phyloP scores from a whole-genome alignment of 345 rosid genomes.

The Citrus unshiu region DNA sequence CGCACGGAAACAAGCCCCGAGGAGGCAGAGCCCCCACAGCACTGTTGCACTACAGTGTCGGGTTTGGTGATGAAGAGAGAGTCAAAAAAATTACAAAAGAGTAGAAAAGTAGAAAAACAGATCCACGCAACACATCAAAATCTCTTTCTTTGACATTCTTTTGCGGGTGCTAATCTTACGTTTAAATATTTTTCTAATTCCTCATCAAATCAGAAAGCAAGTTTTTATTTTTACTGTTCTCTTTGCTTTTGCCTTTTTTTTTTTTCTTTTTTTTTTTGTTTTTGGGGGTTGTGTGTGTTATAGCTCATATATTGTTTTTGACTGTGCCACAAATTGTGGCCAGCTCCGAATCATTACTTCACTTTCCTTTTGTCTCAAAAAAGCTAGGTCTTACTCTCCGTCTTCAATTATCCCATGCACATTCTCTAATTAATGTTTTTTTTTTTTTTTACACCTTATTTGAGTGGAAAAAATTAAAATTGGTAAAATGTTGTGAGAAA shows the following conservation, averaged over 20 bases:
- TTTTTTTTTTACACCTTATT: background rate
- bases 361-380: conserved; percentile 33
- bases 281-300: background rate
- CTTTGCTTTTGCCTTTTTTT: conserved; percentile 10
- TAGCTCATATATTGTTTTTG: conserved; percentile 16
- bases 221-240: conserved; percentile 20
- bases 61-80: background rate
- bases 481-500: conserved; percentile 28
- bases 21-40: no score
- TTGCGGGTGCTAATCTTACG: background rate
- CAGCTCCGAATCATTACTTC: conserved; percentile 43
- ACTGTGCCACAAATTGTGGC: conserved; percentile 32
- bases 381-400: conserved; percentile 6
- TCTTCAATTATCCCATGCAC: conserved; percentile 7
- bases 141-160: conserved; percentile 4
- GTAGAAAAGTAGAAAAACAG: conserved; percentile 7
- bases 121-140: background rate
- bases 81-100: conserved; percentile 11
- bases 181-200: background rate
- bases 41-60: background rate
- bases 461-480: conserved; percentile 9
- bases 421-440: conserved; percentile 9
- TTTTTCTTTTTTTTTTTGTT: fast-evolving
- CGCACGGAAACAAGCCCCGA: background rate
- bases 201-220: background rate